Evolutionary conservation across 2,329 filamentous ascomycete genomes (phyloP).

Genomic region (Dactylellina leptospora): DNA sequence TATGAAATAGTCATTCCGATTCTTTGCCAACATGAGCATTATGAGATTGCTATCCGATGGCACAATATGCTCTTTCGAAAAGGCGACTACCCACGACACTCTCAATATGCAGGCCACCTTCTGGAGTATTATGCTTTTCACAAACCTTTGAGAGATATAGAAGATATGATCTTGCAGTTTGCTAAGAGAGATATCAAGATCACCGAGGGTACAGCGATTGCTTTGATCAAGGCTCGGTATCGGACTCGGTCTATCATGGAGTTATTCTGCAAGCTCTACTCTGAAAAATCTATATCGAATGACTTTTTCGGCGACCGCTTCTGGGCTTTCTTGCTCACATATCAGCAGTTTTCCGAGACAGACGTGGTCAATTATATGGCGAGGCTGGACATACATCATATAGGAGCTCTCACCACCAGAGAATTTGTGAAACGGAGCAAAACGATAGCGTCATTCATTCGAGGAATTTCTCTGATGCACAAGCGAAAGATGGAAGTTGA

Average conservation of each 20-base stretch:
- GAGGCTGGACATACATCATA: constrained; percentile 39
- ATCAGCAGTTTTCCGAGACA: constrained; percentile 38
- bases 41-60: constrained; percentile 54
- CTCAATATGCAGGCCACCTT: constrained; percentile 49
- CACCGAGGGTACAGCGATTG: constrained; percentile 46
- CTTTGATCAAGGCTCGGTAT: constrained; percentile 51
- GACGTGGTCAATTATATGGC: constrained; percentile 53
- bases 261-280: constrained; percentile 52
- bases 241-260: constrained; percentile 53
- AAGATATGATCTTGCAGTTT: constrained; percentile 52
- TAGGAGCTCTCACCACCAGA: constrained; percentile 18
- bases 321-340: constrained; percentile 54
- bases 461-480: constrained; percentile 35
- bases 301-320: constrained; percentile 55
- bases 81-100: constrained; percentile 54
- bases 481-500: constrained; percentile 24
- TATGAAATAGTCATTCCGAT: constrained; percentile 53
- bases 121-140: constrained; percentile 54
- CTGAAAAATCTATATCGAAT: constrained; percentile 22
- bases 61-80: constrained; percentile 55
- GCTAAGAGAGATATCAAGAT: constrained; percentile 40
- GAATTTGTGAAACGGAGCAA: constrained; percentile 41
- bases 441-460: constrained; percentile 33
- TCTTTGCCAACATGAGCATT: constrained; percentile 52
- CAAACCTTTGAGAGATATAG: constrained; percentile 52